These are phyloP conservation scores for Fraxinus paxiana DNA, from an alignment of 305 asterid species.

Conservation along the genomic window DNA sequence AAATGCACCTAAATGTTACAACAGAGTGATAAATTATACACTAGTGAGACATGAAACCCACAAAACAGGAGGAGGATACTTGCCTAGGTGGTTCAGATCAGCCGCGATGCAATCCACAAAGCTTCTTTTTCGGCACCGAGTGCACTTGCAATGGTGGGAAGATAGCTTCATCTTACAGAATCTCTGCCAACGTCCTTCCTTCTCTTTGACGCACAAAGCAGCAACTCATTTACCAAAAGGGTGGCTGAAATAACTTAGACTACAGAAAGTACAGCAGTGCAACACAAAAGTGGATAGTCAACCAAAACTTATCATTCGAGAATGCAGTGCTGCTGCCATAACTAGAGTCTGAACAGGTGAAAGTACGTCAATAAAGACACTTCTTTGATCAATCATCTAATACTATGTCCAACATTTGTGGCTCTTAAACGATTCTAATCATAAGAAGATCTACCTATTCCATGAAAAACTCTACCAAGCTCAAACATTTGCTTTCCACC, in stretches of 20 bases:
- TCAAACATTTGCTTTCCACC: background rate
- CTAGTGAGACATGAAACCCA: conserved; percentile 19
- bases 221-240: background rate
- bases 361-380: background rate
- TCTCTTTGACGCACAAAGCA: conserved; percentile 1
- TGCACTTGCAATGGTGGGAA: background rate
- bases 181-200: background rate
- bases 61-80: conserved; percentile 33
- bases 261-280: background rate
- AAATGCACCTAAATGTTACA: conserved; percentile 15
- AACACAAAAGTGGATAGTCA: conserved; percentile 1
- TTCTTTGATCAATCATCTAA: background rate
- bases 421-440: background rate
- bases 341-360: background rate
- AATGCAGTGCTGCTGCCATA: background rate
- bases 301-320: background rate
- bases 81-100: conserved; percentile 37
- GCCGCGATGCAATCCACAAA: conserved; percentile 13
- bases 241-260: conserved; percentile 3
- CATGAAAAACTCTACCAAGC: background rate
- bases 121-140: conserved; percentile 26
- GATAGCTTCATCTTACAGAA: conserved; percentile 5
- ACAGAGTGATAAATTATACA: conserved; percentile 12
- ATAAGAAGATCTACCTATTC: background rate
- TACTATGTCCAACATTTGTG: background rate